Evolutionary conservation across 768 basidiomycete species (phyloP).

Genomic region (Termitomyces sp.): DNA sequence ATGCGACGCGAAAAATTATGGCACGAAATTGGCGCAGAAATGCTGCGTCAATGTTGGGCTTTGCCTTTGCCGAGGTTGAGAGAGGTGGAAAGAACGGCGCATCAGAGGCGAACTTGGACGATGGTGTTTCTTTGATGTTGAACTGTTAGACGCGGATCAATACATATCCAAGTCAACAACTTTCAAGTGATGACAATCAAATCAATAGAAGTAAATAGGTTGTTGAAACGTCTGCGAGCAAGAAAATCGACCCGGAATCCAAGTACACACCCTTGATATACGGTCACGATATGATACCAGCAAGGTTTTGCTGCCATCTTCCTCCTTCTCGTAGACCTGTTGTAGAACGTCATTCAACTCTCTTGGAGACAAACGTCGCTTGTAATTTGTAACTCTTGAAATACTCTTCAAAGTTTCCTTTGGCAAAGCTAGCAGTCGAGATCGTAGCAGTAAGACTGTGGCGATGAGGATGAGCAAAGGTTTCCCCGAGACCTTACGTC

Average conservation of each 20-base stretch:
- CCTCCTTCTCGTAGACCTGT: constrained; percentile 57
- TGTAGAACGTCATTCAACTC: constrained; percentile 49
- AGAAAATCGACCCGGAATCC: background rate
- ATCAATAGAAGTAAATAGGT: background rate
- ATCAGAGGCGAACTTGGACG: constrained; percentile 46
- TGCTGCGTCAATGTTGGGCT: constrained; percentile 63
- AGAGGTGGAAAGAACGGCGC: constrained; percentile 60
- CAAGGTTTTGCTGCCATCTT: constrained; percentile 58
- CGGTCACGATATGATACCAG: constrained; percentile 63
- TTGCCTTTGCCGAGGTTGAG: constrained; percentile 34
- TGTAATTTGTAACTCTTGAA: constrained; percentile 19
- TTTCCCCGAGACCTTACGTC: constrained; percentile 13
- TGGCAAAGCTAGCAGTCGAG: constrained; percentile 34
- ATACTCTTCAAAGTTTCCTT: constrained; percentile 25
- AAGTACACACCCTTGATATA: constrained; percentile 52
- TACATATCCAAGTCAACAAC: too few species aligned
- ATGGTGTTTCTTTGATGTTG: constrained; percentile 44
- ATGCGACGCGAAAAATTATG: constrained; percentile 67
- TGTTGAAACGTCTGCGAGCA: background rate
- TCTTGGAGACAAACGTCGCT: constrained; percentile 27
- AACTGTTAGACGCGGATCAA: constrained; percentile 26
- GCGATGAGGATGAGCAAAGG: constrained; percentile 40
- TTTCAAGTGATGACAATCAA: background rate
- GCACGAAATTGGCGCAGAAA: constrained; percentile 74
- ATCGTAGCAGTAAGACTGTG: constrained; percentile 48